Conservation (phyloP, 768 basidiomycete genomes). For the Austroboletus festivus region DNA sequence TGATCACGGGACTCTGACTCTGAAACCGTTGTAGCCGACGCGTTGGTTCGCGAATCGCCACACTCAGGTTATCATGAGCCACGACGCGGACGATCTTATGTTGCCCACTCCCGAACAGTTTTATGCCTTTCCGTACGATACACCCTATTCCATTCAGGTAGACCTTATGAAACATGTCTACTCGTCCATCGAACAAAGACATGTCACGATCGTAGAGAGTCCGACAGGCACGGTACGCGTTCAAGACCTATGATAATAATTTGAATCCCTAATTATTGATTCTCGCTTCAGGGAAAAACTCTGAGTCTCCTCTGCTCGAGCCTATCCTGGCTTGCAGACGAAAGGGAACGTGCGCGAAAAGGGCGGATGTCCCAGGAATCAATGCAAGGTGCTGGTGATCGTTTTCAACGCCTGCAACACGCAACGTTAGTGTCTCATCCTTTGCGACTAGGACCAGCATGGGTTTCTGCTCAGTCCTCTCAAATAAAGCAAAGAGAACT, state of each 20-base stretch:
- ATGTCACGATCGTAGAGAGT: constrained; percentile 82
- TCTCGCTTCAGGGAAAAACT: constrained; percentile 72
- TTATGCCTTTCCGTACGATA: constrained; percentile 77
- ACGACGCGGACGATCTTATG: constrained; percentile 14
- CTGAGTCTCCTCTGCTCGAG: constrained; percentile 74
- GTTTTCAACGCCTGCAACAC: not conserved
- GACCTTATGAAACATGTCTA: constrained; percentile 90
- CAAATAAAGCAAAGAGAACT: constrained; percentile 62
- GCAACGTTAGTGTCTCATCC: constrained; percentile 24
- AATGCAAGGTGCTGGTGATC: constrained; percentile 26
- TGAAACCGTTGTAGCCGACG: too few relatives aligned
- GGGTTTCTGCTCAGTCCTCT: constrained; percentile 73
- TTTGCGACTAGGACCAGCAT: constrained; percentile 51
- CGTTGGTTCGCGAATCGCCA: too few relatives aligned
- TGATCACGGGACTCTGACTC: constrained; percentile 15
- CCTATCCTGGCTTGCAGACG: constrained; percentile 71
- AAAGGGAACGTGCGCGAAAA: constrained; percentile 64
- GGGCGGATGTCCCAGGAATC: constrained; percentile 49
- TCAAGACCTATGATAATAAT: too few relatives aligned
- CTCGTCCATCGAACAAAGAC: constrained; percentile 65
- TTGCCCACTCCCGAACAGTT: constrained; percentile 68
- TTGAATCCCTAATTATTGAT: not conserved
- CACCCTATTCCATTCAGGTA: constrained; percentile 81
- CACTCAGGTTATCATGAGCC: too few relatives aligned
- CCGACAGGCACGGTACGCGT: constrained; percentile 85